Evolutionary conservation across 1,284 basidiomycete species (phyloP).

Genomic region (Trichosporon sp.): DNA sequence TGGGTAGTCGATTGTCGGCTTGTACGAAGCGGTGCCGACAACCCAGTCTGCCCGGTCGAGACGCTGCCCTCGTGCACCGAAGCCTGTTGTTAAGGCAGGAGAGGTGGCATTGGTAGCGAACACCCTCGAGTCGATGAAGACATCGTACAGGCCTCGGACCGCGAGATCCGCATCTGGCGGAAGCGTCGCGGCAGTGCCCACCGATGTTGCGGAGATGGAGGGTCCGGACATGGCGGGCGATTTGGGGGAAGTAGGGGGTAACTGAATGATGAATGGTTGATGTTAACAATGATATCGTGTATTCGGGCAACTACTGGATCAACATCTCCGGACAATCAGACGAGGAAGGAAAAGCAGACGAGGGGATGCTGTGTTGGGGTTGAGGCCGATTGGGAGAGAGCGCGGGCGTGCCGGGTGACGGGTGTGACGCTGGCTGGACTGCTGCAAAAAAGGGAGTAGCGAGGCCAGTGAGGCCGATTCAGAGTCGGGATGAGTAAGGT

Average conservation of each 20-base stretch:
- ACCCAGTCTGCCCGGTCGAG: slow-evolving; percentile 23
- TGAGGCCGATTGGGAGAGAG: neutral
- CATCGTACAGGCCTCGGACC: slow-evolving; percentile 1
- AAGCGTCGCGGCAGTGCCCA: neutral
- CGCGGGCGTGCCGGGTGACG: neutral
- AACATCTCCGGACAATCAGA: neutral
- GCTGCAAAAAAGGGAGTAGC: neutral
- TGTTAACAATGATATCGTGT: slow-evolving; percentile 6
- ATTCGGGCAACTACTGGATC: slow-evolving; percentile 4
- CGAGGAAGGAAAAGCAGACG: neutral
- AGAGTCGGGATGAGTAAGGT: neutral
- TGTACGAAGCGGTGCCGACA: slow-evolving; percentile 26
- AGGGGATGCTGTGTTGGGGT: neutral
- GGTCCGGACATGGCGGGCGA: slow-evolving; percentile 16
- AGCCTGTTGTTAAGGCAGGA: slow-evolving; percentile 4
- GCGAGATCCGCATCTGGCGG: neutral
- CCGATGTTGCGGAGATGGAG: slow-evolving; percentile 10
- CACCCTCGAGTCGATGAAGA: slow-evolving; percentile 12
- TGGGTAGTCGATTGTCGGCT: slow-evolving; percentile 29
- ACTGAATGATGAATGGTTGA: slow-evolving; percentile 6
- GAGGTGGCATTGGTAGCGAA: neutral
- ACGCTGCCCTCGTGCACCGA: neutral
- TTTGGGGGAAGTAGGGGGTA: neutral
- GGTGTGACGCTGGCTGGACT: neutral
- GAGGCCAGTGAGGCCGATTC: neutral